These are phyloP conservation scores for Cupressus sempervirens DNA, from an alignment of 75 land plant species.

Conservation along the genomic window DNA sequence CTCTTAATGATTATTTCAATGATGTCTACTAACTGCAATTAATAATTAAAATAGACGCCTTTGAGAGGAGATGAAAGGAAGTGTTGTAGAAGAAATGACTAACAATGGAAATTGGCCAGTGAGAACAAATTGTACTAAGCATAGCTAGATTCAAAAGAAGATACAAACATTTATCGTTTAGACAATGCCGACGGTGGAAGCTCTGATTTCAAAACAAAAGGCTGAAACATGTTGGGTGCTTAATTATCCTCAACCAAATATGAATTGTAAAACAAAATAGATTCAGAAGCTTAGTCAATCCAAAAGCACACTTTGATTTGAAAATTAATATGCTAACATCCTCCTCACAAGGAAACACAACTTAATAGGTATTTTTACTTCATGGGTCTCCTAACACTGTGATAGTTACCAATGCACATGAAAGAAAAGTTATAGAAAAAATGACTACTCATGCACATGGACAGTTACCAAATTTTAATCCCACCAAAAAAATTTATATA, in stretches of 20 bases:
- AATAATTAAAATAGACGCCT: not conserved
- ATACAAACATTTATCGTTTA: not conserved
- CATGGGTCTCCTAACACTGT: too few species aligned
- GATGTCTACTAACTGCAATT: not conserved
- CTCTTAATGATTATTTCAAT: not conserved
- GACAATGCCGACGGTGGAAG: not conserved
- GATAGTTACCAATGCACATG: too few species aligned
- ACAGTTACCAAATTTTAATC: not conserved
- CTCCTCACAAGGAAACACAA: too few species aligned
- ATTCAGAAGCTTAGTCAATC: not conserved
- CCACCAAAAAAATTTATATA: not conserved
- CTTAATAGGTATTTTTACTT: too few species aligned
- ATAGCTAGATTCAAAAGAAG: not conserved
- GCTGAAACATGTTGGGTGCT: not conserved
- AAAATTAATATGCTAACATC: too few species aligned
- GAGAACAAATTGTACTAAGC: not conserved
- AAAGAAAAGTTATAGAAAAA: too few species aligned
- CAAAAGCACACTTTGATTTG: not conserved
- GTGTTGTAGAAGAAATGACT: not conserved
- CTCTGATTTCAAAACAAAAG: not conserved
- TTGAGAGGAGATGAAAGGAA: not conserved
- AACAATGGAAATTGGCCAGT: not conserved
- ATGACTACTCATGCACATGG: not conserved
- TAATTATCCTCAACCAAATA: not conserved
- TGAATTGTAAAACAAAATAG: not conserved